Evolutionary conservation across 2,329 filamentous ascomycete species (phyloP).

Genomic region (Pseudophaeomoniella oleicola): DNA sequence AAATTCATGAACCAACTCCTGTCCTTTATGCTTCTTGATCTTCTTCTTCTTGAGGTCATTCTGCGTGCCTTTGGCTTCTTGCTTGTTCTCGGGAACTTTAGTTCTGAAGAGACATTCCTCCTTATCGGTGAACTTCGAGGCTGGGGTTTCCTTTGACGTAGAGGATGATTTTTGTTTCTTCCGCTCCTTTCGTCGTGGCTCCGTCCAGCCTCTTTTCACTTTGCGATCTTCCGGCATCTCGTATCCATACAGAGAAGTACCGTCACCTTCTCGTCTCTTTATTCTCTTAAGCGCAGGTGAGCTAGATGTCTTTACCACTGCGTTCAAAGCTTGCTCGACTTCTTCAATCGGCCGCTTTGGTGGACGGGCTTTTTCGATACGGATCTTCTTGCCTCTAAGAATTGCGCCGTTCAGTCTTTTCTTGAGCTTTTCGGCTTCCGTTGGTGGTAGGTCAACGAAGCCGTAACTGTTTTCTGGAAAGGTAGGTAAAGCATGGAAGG

Average conservation of each 20-base stretch:
- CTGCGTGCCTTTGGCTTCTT: conserved; percentile 6
- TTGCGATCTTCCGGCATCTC: conserved; percentile 60
- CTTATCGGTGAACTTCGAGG: conserved; percentile 65
- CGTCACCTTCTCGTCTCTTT: conserved; percentile 35
- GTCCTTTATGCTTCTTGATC: conserved; percentile 46
- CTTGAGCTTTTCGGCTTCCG: conserved; percentile 79
- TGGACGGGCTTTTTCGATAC: conserved; percentile 65
- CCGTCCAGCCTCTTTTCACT: conserved; percentile 82
- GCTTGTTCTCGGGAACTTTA: conserved; percentile 48
- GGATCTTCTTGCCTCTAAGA: conserved; percentile 71
- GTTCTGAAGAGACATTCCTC: conserved; percentile 78
- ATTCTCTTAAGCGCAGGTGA: conserved; percentile 16
- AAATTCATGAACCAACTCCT: conserved; percentile 70
- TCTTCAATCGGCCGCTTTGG: conserved; percentile 35
- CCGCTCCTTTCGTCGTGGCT: conserved; percentile 37
- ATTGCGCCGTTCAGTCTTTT: conserved; percentile 81
- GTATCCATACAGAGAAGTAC: conserved; percentile 41
- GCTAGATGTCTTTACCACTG: conserved; percentile 18
- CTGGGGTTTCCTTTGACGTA: conserved; percentile 40
- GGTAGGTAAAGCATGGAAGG: conserved; percentile 73
- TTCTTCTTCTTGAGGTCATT: conserved; percentile 34
- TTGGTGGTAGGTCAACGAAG: conserved; percentile 66
- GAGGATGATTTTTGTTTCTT: conserved; percentile 31
- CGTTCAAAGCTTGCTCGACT: conserved; percentile 20
- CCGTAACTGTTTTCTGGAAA: conserved; percentile 87